Conservation (phyloP, 352 stramenopile species). For the Pythium guiyangense region DNA sequence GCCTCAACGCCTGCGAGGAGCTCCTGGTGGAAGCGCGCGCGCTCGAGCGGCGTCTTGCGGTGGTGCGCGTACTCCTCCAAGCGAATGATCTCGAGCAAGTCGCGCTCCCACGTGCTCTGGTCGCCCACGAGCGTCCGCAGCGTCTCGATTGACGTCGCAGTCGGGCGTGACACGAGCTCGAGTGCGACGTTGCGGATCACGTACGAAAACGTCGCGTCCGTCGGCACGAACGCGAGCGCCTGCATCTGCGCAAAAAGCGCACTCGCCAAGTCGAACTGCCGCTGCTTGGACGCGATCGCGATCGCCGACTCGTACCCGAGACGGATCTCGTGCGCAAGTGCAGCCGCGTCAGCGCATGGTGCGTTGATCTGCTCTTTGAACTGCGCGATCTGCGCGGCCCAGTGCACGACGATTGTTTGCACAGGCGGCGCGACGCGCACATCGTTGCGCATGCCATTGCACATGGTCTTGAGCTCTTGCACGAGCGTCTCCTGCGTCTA, state of each 20-base stretch:
- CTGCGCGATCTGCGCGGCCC: slow-evolving; percentile 24
- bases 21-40: slow-evolving; percentile 34
- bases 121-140: slow-evolving; percentile 28
- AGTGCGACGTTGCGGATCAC: slow-evolving; percentile 57
- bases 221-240: slow-evolving; percentile 22
- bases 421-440: slow-evolving; percentile 22
- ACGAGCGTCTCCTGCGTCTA: slow-evolving; percentile 24
- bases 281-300: slow-evolving; percentile 69
- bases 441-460: slow-evolving; percentile 47
- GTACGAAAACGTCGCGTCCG: slow-evolving; percentile 37
- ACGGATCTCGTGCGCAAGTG: slow-evolving; percentile 26
- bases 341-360: background rate
- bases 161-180: slow-evolving; percentile 22
- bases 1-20: slow-evolving; percentile 37
- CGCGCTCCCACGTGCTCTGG: slow-evolving; percentile 33
- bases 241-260: slow-evolving; percentile 47
- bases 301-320: slow-evolving; percentile 60
- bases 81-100: slow-evolving; percentile 51
- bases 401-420: slow-evolving; percentile 26
- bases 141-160: slow-evolving; percentile 24
- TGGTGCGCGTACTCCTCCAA: slow-evolving; percentile 50
- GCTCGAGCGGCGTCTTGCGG: slow-evolving; percentile 51
- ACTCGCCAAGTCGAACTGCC: slow-evolving; percentile 44
- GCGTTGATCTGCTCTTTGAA: slow-evolving; percentile 17
- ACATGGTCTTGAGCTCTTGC: slow-evolving; percentile 39